These are phyloP conservation scores for Candida morakotiae DNA, from an alignment of 805 yeast species.

Conservation along the genomic window DNA sequence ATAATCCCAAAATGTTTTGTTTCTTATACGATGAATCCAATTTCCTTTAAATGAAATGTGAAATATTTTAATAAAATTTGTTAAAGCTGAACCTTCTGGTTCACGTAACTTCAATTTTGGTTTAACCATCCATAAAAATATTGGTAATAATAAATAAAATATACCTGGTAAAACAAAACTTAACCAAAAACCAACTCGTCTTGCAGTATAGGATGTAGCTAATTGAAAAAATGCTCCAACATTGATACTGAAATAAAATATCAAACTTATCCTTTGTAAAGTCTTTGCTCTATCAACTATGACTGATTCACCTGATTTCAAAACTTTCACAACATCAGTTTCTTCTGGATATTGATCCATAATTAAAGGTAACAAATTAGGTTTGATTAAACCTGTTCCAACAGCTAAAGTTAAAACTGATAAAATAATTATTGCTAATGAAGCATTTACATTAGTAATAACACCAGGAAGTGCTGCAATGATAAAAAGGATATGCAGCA, in stretches of 20 bases:
- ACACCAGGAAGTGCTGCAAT: constrained; percentile 45
- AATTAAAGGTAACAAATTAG: constrained; percentile 46
- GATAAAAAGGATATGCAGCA: constrained; percentile 45
- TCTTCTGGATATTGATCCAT: constrained; percentile 50
- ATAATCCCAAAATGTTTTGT: constrained; percentile 44
- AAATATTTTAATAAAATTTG: constrained; percentile 38
- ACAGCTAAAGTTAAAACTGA: constrained; percentile 36
- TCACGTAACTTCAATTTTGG: constrained; percentile 25
- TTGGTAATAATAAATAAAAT: constrained; percentile 27
- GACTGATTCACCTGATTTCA: constrained; percentile 61
- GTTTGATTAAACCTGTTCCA: constrained; percentile 54
- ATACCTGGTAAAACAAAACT: constrained; percentile 47
- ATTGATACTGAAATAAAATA: constrained; percentile 54
- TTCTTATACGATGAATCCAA: constrained; percentile 38
- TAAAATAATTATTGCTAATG: constrained; percentile 38
- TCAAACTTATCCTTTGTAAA: constrained; percentile 39
- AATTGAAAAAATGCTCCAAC: constrained; percentile 51
- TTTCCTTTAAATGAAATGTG: constrained; percentile 39
- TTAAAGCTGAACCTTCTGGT: constrained; percentile 47
- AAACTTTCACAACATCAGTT: constrained; percentile 53
- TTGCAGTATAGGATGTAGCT: constrained; percentile 49
- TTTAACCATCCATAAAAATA: constrained; percentile 23
- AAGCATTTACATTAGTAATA: constrained; percentile 32
- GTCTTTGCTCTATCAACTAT: constrained; percentile 47
- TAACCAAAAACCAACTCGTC: constrained; percentile 51